These are phyloP conservation scores for Sarocladiaceae sp. DNA, from an alignment of 2,329 filamentous ascomycete species.

Conservation along the genomic window DNA sequence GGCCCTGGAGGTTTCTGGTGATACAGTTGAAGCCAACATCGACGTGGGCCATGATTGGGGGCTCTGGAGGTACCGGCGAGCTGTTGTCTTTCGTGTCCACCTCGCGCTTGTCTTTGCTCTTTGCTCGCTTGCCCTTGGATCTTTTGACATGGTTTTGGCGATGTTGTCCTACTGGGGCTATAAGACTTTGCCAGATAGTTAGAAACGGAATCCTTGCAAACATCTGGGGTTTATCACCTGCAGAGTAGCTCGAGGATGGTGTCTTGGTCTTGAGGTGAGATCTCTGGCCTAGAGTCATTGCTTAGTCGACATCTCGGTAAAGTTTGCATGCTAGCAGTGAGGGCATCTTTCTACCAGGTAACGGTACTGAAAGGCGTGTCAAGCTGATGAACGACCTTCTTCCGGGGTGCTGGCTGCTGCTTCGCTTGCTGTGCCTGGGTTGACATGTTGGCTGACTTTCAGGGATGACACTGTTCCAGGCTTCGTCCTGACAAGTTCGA, in stretches of 20 bases:
- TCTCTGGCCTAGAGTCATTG: slow-evolving; percentile 46
- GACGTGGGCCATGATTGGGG: slow-evolving; percentile 32
- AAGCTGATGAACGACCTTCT: slow-evolving; percentile 56
- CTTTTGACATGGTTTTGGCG: slow-evolving; percentile 44
- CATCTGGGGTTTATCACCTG: slow-evolving; percentile 41
- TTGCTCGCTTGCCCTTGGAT: slow-evolving; percentile 56
- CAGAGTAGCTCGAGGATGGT: slow-evolving; percentile 61
- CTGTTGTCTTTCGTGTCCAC: slow-evolving; percentile 16
- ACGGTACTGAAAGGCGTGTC: slow-evolving; percentile 58
- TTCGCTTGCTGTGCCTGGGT: slow-evolving; percentile 14
- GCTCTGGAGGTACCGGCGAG: slow-evolving; percentile 11
- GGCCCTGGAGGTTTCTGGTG: slow-evolving; percentile 46
- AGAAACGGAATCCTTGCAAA: neutral
- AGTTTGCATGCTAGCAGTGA: neutral
- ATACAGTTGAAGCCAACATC: slow-evolving; percentile 61
- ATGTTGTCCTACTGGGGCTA: slow-evolving; percentile 58
- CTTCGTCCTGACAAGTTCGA: slow-evolving; percentile 14
- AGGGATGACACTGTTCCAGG: slow-evolving; percentile 31
- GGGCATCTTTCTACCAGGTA: slow-evolving; percentile 43
- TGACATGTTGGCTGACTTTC: slow-evolving; percentile 20
- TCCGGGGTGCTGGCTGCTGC: slow-evolving; percentile 27
- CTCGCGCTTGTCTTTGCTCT: slow-evolving; percentile 40
- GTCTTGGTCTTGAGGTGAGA: slow-evolving; percentile 52
- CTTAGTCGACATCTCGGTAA: neutral
- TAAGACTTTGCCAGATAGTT: slow-evolving; percentile 37